A percentile compares a stretch with the other conserved stretches of the same genome.
phyloP scores from a whole-genome alignment of 805 yeast species.

The Wickerhamomyces ciferrii region DNA sequence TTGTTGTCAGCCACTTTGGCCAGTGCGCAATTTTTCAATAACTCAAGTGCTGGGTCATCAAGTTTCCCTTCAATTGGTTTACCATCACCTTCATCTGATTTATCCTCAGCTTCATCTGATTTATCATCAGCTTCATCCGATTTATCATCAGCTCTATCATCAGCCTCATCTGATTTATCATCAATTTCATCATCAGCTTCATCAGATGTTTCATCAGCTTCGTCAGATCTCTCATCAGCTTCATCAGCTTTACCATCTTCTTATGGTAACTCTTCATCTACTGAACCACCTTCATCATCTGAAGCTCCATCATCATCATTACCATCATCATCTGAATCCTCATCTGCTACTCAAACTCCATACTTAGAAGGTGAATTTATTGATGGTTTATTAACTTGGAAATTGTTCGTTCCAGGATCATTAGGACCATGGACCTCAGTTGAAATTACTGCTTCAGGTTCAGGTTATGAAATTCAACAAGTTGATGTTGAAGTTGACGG shows the following conservation, averaged over 20 bases:
- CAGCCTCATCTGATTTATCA: too few relatives aligned
- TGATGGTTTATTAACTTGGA: conserved; percentile 8
- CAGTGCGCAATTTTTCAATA: too few relatives aligned
- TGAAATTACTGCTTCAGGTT: conserved; percentile 4
- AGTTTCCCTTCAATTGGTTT: too few relatives aligned
- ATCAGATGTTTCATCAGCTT: background rate
- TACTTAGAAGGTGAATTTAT: conserved; percentile 6
- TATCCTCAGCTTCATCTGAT: too few relatives aligned
- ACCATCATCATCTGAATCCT: background rate
- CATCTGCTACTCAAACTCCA: conserved; percentile 3
- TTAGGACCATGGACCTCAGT: conserved; percentile 10
- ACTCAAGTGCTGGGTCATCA: too few relatives aligned
- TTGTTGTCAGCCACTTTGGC: background rate
- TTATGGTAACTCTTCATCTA: background rate
- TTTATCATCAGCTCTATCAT: too few relatives aligned
- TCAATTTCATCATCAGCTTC: background rate
- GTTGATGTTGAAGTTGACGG: conserved; percentile 5
- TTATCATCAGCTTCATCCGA: too few relatives aligned
- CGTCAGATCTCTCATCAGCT: too few relatives aligned
- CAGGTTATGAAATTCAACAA: conserved; percentile 2
- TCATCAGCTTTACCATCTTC: background rate
- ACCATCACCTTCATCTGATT: too few relatives aligned
- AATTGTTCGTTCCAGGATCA: conserved; percentile 6
- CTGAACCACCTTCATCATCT: background rate
- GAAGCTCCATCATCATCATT: background rate